Percentiles rank a stretch among this genome's conserved stretches.
phyloP scores from a whole-genome alignment of 2,329 filamentous ascomycete species.

The Neofusicoccum laricinum region DNA sequence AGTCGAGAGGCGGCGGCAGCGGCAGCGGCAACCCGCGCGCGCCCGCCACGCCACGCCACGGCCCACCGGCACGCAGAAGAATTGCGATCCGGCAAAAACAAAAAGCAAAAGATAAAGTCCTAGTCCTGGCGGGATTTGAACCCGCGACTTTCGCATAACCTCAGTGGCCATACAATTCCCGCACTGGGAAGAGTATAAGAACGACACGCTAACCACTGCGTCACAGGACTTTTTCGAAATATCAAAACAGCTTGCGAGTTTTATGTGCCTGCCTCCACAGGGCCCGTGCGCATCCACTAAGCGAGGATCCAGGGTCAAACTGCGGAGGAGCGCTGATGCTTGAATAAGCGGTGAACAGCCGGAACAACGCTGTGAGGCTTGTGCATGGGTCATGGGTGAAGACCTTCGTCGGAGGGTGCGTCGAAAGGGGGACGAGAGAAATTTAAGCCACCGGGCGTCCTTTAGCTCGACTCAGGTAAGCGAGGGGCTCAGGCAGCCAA shows the following conservation, averaged over 20 bases:
- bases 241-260: neutral
- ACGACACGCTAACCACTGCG: constrained; percentile 40
- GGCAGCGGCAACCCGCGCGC: too few relatives aligned
- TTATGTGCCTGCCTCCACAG: neutral
- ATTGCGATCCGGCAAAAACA: neutral
- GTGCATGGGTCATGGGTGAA: too few relatives aligned
- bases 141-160: constrained; percentile 40
- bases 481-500: neutral
- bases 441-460: neutral
- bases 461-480: neutral
- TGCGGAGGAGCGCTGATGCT: neutral
- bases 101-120: constrained; percentile 18
- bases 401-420: too few relatives aligned
- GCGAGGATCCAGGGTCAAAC: neutral
- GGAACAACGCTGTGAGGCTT: too few relatives aligned
- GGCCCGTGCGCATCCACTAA: neutral
- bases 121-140: constrained; percentile 37
- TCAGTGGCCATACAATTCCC: constrained; percentile 26
- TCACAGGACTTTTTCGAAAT: constrained; percentile 26
- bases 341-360: neutral
- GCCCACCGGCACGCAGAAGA: neutral
- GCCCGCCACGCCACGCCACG: neutral
- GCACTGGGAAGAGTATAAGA: constrained; percentile 34
- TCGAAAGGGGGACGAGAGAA: neutral
- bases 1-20: too few relatives aligned